phyloP scores from a whole-genome alignment of 2,329 filamentous ascomycete genomes.

The Exophiala dermatitidis region DNA sequence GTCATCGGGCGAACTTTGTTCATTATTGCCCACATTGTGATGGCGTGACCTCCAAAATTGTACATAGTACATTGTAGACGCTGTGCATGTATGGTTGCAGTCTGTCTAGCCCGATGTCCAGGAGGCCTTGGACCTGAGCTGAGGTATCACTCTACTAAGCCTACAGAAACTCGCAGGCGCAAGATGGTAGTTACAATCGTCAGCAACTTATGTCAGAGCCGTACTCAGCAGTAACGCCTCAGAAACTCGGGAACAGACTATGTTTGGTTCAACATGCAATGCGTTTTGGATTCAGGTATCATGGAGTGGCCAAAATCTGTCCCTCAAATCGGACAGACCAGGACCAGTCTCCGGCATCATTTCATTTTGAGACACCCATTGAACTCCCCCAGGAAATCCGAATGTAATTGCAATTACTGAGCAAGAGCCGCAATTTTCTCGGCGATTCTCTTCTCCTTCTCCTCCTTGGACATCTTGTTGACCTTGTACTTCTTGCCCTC shows the following conservation, averaged over 20 bases:
- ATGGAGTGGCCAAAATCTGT: not conserved
- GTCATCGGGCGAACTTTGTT: no score
- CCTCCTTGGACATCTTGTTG: conserved; percentile 69
- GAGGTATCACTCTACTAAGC: not conserved
- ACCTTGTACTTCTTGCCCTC: conserved; percentile 86
- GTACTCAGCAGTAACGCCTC: not conserved
- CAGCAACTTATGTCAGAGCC: conserved; percentile 16
- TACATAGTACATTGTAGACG: no score
- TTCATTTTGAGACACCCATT: not conserved
- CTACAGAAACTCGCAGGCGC: not conserved
- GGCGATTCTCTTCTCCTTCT: conserved; percentile 79
- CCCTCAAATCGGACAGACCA: no score
- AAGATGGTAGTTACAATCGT: not conserved
- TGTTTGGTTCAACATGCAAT: not conserved
- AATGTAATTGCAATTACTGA: conserved; percentile 31
- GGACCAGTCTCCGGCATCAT: no score
- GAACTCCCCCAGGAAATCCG: not conserved
- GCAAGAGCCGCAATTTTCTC: conserved; percentile 78
- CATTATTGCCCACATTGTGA: no score
- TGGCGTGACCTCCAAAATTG: no score
- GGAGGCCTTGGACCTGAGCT: not conserved
- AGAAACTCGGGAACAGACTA: not conserved
- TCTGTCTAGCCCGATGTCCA: not conserved
- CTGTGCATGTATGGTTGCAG: no score
- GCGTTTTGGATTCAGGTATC: not conserved